Conservation (phyloP, 2,329 filamentous ascomycete genomes). For the Colletotrichum siamense region DNA sequence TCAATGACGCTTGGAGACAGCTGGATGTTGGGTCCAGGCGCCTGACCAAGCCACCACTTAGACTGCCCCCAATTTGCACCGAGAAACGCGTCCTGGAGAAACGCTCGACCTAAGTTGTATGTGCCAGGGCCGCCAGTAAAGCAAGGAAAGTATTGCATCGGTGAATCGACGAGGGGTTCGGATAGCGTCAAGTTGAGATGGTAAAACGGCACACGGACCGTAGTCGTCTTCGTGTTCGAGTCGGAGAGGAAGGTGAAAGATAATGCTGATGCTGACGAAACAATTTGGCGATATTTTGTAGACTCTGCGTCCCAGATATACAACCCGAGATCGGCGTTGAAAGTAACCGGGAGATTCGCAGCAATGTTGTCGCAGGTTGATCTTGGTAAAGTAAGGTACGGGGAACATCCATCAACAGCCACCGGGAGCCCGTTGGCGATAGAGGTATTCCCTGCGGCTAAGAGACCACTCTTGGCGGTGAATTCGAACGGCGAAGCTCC, state of each 20-base stretch:
- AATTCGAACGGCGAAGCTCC: constrained; percentile 45
- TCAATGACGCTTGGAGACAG: background rate
- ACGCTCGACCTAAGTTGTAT: constrained; percentile 47
- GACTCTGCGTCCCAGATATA: constrained; percentile 46
- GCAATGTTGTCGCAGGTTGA: constrained; percentile 46
- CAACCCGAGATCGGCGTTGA: constrained; percentile 37
- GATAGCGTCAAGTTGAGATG: constrained; percentile 44
- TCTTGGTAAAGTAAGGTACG: constrained; percentile 44
- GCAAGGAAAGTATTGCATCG: constrained; percentile 49
- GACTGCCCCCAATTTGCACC: constrained; percentile 42
- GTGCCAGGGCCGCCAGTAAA: constrained; percentile 26
- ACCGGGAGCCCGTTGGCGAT: constrained; percentile 32
- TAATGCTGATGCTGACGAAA: constrained; percentile 45
- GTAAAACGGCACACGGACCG: constrained; percentile 28
- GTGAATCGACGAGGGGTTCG: constrained; percentile 33
- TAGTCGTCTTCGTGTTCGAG: constrained; percentile 29
- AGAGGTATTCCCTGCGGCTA: constrained; percentile 29
- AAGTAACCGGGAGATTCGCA: constrained; percentile 39
- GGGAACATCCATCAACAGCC: constrained; percentile 39
- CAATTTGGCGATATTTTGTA: constrained; percentile 37
- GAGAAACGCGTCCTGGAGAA: constrained; percentile 52
- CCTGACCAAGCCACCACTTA: constrained; percentile 44
- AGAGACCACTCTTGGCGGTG: constrained; percentile 30
- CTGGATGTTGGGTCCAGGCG: constrained; percentile 38
- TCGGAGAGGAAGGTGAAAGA: constrained; percentile 41